Evolutionary conservation across 805 yeast genomes (phyloP).

Genomic region (Yarrowia keelungensis): DNA sequence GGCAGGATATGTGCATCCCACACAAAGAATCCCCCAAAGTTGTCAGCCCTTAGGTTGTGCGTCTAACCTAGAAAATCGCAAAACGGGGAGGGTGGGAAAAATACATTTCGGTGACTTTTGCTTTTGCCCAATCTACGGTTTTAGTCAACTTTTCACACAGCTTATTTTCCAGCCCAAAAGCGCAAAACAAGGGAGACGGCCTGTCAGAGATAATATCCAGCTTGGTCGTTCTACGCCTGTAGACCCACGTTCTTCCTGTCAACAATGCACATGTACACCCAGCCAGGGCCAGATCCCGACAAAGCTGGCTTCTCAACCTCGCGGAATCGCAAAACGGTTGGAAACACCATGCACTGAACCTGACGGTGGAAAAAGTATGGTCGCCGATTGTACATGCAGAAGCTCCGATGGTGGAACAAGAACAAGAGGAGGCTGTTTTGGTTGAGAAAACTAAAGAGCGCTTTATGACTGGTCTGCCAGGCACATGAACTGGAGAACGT

Average conservation of each 20-base stretch:
- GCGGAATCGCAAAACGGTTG: slow-evolving; percentile 2
- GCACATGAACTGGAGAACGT: too few relatives aligned
- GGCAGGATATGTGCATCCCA: slow-evolving; percentile 27
- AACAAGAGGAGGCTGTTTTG: too few relatives aligned
- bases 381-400: slow-evolving; percentile 22
- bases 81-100: slow-evolving; percentile 2
- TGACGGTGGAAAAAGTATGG: slow-evolving; percentile 4
- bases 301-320: too few relatives aligned
- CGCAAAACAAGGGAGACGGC: neutral
- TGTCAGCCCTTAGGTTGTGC: slow-evolving; percentile 16
- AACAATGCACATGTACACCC: neutral
- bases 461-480: too few relatives aligned
- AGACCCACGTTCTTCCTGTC: neutral
- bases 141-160: slow-evolving; percentile 12
- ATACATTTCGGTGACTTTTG: slow-evolving; percentile 6
- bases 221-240: too few relatives aligned
- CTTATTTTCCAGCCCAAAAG: neutral
- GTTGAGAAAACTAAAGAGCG: too few relatives aligned
- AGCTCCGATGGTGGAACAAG: slow-evolving; percentile 6
- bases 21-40: slow-evolving; percentile 26
- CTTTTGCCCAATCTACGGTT: slow-evolving; percentile 11
- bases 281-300: neutral
- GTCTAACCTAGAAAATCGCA: slow-evolving; percentile 33
- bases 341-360: neutral
- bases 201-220: neutral